Conservation (phyloP, 805 yeast species). For the Cyberlindnera amylophila region DNA sequence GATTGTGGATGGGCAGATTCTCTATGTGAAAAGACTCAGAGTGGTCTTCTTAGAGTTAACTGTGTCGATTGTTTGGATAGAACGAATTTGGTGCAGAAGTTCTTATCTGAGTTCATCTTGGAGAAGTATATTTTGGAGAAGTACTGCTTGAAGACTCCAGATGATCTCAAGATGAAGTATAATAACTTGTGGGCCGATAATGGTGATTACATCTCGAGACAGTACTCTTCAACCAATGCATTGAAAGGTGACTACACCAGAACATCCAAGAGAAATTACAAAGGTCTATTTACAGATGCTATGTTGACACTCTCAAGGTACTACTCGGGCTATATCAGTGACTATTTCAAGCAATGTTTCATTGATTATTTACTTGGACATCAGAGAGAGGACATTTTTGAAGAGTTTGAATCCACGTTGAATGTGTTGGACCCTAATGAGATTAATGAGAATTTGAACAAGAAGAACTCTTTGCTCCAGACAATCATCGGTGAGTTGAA, state of each 20-base stretch:
- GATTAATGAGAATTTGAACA: constrained; percentile 19
- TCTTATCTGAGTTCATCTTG: constrained; percentile 29
- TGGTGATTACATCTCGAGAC: constrained; percentile 62
- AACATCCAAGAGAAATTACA: constrained; percentile 37
- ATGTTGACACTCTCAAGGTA: constrained; percentile 39
- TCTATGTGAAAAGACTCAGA: constrained; percentile 33
- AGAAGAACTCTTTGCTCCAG: constrained; percentile 28
- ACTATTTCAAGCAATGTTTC: constrained; percentile 41
- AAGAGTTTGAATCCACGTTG: constrained; percentile 38
- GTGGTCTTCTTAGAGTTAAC: constrained; percentile 54
- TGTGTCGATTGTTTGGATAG: constrained; percentile 65
- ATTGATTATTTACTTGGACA: constrained; percentile 40
- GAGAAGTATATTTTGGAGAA: constrained; percentile 27
- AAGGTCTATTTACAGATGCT: constrained; percentile 42
- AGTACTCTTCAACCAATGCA: constrained; percentile 57
- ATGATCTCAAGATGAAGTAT: constrained; percentile 23
- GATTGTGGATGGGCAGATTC: constrained; percentile 33
- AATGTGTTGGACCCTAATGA: constrained; percentile 26
- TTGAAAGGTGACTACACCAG: constrained; percentile 46
- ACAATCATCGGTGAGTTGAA: constrained; percentile 15
- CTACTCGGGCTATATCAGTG: constrained; percentile 41
- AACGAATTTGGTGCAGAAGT: constrained; percentile 50
- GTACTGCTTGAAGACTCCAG: constrained; percentile 7
- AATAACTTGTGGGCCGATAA: constrained; percentile 60
- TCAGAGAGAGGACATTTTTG: constrained; percentile 33